Evolutionary conservation across 768 basidiomycete species (phyloP).

Genomic region (Obba rivulosa): DNA sequence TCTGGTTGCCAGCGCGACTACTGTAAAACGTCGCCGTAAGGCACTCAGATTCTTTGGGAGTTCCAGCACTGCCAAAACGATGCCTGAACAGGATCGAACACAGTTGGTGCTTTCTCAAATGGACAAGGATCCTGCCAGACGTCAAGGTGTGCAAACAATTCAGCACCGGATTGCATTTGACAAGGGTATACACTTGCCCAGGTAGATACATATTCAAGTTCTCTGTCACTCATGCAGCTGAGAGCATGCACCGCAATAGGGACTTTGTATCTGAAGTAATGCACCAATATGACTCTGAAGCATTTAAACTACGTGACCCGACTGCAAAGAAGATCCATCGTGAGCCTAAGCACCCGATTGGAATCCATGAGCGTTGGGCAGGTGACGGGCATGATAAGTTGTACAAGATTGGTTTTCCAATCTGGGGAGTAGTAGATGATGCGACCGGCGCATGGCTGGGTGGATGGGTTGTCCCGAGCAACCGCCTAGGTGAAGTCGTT

Average conservation of each 20-base stretch:
- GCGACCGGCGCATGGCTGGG: constrained; percentile 27
- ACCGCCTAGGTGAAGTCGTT: constrained; percentile 24
- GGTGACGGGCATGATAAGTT: constrained; percentile 38
- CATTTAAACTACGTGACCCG: constrained; percentile 25
- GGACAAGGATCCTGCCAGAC: constrained; percentile 12
- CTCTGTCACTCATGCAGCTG: background rate
- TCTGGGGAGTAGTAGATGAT: constrained; percentile 32
- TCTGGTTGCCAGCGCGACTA: constrained; percentile 10
- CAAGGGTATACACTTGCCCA: constrained; percentile 5
- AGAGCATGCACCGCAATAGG: background rate
- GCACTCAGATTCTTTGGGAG: constrained; percentile 8
- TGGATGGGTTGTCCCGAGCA: constrained; percentile 34
- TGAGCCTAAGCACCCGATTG: constrained; percentile 22
- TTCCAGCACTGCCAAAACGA: constrained; percentile 2
- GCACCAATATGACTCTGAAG: constrained; percentile 23
- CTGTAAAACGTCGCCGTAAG: constrained; percentile 13
- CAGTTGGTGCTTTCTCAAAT: constrained; percentile 14
- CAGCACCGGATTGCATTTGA: constrained; percentile 11
- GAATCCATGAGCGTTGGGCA: constrained; percentile 32
- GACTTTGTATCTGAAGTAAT: constrained; percentile 22
- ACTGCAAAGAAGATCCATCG: constrained; percentile 24
- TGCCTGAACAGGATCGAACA: constrained; percentile 3
- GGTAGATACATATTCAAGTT: background rate
- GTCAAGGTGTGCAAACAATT: constrained; percentile 11
- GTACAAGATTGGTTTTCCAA: constrained; percentile 32